Evolutionary conservation across 2,329 filamentous ascomycete genomes (phyloP).

Genomic region (Hypoxylon sp.): DNA sequence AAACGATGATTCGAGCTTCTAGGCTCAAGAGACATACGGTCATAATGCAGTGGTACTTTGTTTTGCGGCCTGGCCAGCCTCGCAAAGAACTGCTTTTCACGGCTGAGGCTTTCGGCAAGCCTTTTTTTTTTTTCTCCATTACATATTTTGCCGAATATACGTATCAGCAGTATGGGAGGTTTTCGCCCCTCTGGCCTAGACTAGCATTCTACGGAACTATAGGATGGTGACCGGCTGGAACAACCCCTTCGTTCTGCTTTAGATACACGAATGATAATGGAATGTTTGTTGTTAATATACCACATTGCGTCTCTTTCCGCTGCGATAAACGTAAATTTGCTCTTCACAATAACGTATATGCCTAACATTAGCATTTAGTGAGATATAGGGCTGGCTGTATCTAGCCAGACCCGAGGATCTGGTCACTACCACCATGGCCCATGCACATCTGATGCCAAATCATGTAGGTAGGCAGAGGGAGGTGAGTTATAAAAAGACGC

Average conservation of each 20-base stretch:
- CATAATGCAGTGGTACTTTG: slow-evolving; percentile 24
- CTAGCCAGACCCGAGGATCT: slow-evolving; percentile 15
- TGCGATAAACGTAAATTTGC: too few species aligned
- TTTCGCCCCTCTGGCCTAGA: slow-evolving; percentile 6
- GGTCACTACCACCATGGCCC: slow-evolving; percentile 17
- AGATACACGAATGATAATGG: slow-evolving; percentile 32
- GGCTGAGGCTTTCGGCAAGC: slow-evolving; percentile 8
- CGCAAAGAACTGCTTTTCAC: slow-evolving; percentile 8
- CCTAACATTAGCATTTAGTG: too few species aligned
- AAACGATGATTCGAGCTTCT: slow-evolving; percentile 37
- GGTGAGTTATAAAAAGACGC: slow-evolving; percentile 15
- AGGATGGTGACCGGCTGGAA: slow-evolving; percentile 19
- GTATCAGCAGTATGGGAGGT: slow-evolving; percentile 15
- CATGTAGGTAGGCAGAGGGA: not conserved
- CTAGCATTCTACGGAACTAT: slow-evolving; percentile 11
- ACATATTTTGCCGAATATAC: slow-evolving; percentile 32
- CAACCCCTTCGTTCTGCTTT: slow-evolving; percentile 27
- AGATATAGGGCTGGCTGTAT: too few species aligned
- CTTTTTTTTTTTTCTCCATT: slow-evolving; percentile 26
- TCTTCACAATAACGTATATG: too few species aligned
- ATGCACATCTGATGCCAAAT: slow-evolving; percentile 14
- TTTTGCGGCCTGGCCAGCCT: slow-evolving; percentile 24
- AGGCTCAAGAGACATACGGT: slow-evolving; percentile 32
- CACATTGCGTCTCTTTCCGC: too few species aligned
- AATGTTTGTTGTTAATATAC: slow-evolving; percentile 10